phyloP scores from a whole-genome alignment of 2,329 filamentous ascomycete genomes.

The Penicillium psychrosexuale region DNA sequence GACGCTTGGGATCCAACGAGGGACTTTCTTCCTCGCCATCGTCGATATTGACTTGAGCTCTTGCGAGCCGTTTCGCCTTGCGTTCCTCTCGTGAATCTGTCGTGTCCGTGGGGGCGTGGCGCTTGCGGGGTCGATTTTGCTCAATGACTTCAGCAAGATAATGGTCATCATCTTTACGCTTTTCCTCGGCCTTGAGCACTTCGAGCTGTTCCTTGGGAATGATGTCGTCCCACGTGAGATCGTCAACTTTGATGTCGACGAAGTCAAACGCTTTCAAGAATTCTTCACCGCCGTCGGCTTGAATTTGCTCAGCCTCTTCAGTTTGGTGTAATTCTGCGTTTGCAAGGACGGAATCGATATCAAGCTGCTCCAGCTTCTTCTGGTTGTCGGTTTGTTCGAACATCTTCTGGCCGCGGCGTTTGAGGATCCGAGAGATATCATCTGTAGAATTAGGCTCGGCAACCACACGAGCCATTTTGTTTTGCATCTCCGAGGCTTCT shows the following conservation, averaged over 20 bases:
- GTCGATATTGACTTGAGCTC: slow-evolving; percentile 61
- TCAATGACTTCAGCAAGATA: slow-evolving; percentile 80
- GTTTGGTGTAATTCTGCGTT: slow-evolving; percentile 98
- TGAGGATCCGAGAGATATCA: slow-evolving; percentile 93
- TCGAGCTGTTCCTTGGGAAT: slow-evolving; percentile 92
- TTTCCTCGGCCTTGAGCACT: slow-evolving; percentile 83
- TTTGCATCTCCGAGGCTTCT: slow-evolving; percentile 76
- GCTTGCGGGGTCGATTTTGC: slow-evolving; percentile 75
- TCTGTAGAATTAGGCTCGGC: slow-evolving; percentile 86
- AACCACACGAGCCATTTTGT: slow-evolving; percentile 66
- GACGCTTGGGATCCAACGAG: slow-evolving; percentile 75
- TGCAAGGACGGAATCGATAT: slow-evolving; percentile 94
- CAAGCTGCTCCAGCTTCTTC: slow-evolving; percentile 90
- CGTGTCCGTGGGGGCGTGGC: slow-evolving; percentile 59
- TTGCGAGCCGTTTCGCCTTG: slow-evolving; percentile 66
- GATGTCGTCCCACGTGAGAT: slow-evolving; percentile 97
- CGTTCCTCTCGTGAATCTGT: slow-evolving; percentile 58
- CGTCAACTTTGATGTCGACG: slow-evolving; percentile 90
- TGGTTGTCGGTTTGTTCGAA: slow-evolving; percentile 98
- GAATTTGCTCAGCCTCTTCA: slow-evolving; percentile 88
- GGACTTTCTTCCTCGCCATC: slow-evolving; percentile 68
- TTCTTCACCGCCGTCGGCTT: slow-evolving; percentile 93
- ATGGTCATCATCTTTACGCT: slow-evolving; percentile 75
- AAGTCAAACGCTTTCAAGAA: slow-evolving; percentile 89
- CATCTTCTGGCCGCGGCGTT: slow-evolving; percentile 98